phyloP scores from a whole-genome alignment of 2,329 filamentous ascomycete genomes.

The Neofusicoccum ribis region DNA sequence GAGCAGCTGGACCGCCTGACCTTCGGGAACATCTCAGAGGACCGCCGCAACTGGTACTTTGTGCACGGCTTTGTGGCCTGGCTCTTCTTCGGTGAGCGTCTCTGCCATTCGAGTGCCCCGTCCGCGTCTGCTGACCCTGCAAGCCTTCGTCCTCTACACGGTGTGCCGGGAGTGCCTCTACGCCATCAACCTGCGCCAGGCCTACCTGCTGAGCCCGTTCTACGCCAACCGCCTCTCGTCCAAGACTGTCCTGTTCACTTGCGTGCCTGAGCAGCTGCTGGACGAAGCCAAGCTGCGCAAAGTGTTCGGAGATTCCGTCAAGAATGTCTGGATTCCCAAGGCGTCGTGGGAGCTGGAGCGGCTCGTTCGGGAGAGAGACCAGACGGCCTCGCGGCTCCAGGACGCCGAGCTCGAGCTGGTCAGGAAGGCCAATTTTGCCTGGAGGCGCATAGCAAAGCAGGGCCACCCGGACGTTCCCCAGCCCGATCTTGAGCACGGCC shows the following conservation, averaged over 20 bases:
- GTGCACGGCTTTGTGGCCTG: slow-evolving; percentile 80
- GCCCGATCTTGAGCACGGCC: not conserved
- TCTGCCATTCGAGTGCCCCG: too few species aligned
- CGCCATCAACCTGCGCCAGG: slow-evolving; percentile 90
- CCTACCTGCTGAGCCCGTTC: slow-evolving; percentile 81
- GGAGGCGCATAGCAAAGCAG: not conserved
- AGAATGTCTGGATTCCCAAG: slow-evolving; percentile 3
- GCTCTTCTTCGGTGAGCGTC: slow-evolving; percentile 66
- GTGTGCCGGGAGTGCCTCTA: slow-evolving; percentile 86
- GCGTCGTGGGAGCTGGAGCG: slow-evolving; percentile 13
- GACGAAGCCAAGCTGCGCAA: slow-evolving; percentile 16
- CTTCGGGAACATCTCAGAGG: slow-evolving; percentile 70
- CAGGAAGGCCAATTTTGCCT: not conserved
- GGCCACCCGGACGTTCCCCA: not conserved
- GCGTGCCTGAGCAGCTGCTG: slow-evolving; percentile 2
- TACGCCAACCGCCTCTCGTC: slow-evolving; percentile 86
- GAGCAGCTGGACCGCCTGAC: slow-evolving; percentile 74
- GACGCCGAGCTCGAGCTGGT: slow-evolving; percentile 6
- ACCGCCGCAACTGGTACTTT: slow-evolving; percentile 66
- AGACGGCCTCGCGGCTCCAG: slow-evolving; percentile 6
- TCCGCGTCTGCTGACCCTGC: not conserved
- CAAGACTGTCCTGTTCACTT: slow-evolving; percentile 75
- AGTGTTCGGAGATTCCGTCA: slow-evolving; percentile 9
- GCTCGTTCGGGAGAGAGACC: slow-evolving; percentile 5
- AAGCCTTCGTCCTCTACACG: slow-evolving; percentile 79